phyloP scores from a whole-genome alignment of 1,284 basidiomycete species.

The Neolentinus lepideus region DNA sequence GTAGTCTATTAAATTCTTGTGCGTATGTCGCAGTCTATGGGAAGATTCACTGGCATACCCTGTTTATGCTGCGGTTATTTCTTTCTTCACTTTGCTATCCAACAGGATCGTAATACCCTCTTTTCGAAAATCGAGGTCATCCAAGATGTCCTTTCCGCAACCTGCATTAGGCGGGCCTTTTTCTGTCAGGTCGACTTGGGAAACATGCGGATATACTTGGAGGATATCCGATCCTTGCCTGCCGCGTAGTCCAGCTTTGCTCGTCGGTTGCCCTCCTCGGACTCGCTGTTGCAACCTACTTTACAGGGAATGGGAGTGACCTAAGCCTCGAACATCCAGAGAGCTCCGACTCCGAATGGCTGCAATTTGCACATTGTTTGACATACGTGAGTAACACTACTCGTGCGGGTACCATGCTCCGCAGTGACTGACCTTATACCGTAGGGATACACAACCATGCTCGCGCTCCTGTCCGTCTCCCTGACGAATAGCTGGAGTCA shows the following conservation, averaged over 20 bases:
- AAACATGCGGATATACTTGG: not conserved
- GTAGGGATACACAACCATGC: conserved; percentile 16
- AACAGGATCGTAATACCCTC: not conserved
- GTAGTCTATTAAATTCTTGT: no score
- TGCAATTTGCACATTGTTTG: conserved; percentile 8
- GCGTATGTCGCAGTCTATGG: not conserved
- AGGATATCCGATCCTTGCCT: not conserved
- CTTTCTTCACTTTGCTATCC: not conserved
- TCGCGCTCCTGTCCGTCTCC: conserved; percentile 14
- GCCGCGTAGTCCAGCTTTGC: not conserved
- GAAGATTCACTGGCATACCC: not conserved
- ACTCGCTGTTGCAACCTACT: not conserved
- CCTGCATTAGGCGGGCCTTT: not conserved
- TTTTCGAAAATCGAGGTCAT: not conserved
- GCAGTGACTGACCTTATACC: not conserved
- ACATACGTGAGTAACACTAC: conserved; percentile 16
- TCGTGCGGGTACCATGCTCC: not conserved
- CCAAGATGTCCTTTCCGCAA: not conserved
- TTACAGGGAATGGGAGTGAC: no score
- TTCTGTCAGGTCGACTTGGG: not conserved
- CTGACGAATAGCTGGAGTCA: conserved; percentile 5
- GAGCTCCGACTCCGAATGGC: not conserved
- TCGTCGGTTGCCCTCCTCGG: not conserved
- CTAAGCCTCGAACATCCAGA: not conserved
- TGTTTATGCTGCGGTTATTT: not conserved